phyloP scores from a whole-genome alignment of 495 filamentous ascomycete species.

The Penicillium atrosanguineum region DNA sequence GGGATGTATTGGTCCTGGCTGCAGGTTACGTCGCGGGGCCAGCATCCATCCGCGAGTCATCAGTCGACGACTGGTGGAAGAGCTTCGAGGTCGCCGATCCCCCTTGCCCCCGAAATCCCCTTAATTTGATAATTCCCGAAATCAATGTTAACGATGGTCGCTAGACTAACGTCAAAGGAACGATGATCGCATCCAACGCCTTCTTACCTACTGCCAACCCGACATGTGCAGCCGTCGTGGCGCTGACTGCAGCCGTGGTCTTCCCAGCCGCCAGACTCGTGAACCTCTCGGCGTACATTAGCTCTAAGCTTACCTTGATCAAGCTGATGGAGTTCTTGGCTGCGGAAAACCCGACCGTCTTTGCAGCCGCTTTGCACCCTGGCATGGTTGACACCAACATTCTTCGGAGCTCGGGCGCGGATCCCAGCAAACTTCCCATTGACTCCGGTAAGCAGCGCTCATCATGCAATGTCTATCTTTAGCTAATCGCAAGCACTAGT shows the following conservation, averaged over 20 bases:
- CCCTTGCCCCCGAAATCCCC: neutral
- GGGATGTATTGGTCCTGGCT: slow-evolving; percentile 34
- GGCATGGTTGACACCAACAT: slow-evolving; percentile 39
- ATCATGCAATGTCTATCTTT: neutral
- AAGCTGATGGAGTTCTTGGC: slow-evolving; percentile 41
- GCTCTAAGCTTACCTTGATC: slow-evolving; percentile 37
- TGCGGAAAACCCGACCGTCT: slow-evolving; percentile 37
- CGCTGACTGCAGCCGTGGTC: slow-evolving; percentile 16
- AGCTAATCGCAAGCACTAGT: slow-evolving; percentile 18
- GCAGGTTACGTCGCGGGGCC: slow-evolving; percentile 30
- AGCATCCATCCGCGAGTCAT: slow-evolving; percentile 15
- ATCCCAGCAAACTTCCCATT: slow-evolving; percentile 22
- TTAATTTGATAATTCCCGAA: neutral
- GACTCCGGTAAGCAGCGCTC: slow-evolving; percentile 24
- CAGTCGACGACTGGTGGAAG: slow-evolving; percentile 35
- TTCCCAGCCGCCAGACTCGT: slow-evolving; percentile 16
- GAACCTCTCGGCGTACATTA: slow-evolving; percentile 34
- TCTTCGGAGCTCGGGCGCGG: slow-evolving; percentile 21
- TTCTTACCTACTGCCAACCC: slow-evolving; percentile 38
- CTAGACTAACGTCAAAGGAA: slow-evolving; percentile 41
- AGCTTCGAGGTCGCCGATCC: slow-evolving; percentile 29
- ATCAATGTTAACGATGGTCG: neutral
- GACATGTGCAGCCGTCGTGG: slow-evolving; percentile 32
- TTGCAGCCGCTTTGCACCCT: slow-evolving; percentile 37
- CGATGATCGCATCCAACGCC: slow-evolving; percentile 28